These are phyloP conservation scores for Epichloe bromicola DNA, from an alignment of 2,329 filamentous ascomycete genomes.

Conservation along the genomic window DNA sequence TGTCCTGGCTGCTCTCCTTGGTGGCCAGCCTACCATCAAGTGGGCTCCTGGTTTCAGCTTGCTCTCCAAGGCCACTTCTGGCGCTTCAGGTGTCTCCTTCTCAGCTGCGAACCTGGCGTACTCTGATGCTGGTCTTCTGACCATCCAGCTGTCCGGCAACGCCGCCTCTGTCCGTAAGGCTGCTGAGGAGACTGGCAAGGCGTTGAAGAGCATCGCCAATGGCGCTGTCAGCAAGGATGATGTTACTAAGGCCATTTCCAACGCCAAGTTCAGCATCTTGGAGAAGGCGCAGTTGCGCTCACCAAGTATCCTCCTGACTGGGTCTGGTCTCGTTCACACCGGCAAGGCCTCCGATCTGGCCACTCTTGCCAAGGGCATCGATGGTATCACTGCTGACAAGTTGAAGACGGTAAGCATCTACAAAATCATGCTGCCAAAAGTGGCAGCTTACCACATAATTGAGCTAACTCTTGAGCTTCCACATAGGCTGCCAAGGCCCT, in stretches of 20 bases:
- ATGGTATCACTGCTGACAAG: constrained; percentile 69
- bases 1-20: constrained; percentile 79
- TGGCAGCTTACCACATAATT: neutral
- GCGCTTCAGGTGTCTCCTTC: constrained; percentile 52
- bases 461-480: constrained; percentile 7
- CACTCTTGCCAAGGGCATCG: constrained; percentile 64
- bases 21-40: constrained; percentile 84
- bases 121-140: constrained; percentile 86
- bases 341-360: constrained; percentile 75
- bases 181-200: constrained; percentile 64
- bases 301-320: constrained; percentile 69
- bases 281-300: constrained; percentile 68
- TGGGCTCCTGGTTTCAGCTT: constrained; percentile 91
- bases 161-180: constrained; percentile 61
- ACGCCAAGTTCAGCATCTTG: constrained; percentile 85
- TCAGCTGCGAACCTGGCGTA: constrained; percentile 70
- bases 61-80: constrained; percentile 64
- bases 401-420: constrained; percentile 62
- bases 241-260: constrained; percentile 79
- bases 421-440: neutral
- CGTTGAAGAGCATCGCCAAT: constrained; percentile 67
- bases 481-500: constrained; percentile 80
- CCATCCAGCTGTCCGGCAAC: constrained; percentile 66
- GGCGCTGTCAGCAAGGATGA: constrained; percentile 72
- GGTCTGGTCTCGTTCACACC: constrained; percentile 68